These are phyloP conservation scores for Coniophora puteana DNA, from an alignment of 1,284 basidiomycete genomes.

Conservation along the genomic window DNA sequence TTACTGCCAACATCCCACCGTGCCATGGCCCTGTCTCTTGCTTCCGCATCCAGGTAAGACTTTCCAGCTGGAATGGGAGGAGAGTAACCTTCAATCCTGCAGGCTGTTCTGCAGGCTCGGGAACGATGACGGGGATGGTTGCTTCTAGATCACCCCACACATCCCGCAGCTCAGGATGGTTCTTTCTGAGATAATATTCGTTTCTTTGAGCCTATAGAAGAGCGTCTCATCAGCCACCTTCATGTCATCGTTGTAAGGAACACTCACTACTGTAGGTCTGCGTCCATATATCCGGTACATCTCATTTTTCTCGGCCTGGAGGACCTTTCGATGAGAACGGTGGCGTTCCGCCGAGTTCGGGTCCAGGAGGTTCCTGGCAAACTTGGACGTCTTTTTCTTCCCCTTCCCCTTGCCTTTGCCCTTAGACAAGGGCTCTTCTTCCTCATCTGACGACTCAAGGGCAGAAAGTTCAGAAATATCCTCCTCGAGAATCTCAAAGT, in stretches of 20 bases:
- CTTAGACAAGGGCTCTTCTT: conserved; percentile 22
- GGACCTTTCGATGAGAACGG: conserved; percentile 25
- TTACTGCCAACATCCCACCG: conserved; percentile 90
- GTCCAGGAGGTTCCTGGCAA: too few species aligned
- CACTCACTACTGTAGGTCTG: conserved; percentile 60
- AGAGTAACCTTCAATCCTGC: conserved; percentile 70
- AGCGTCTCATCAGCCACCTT: too few species aligned
- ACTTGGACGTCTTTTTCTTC: conserved; percentile 27
- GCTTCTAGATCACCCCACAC: conserved; percentile 88
- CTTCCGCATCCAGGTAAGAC: conserved; percentile 92
- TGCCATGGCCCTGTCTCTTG: conserved; percentile 89
- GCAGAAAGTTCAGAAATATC: conserved; percentile 19
- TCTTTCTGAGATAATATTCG: conserved; percentile 54
- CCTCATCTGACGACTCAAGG: conserved; percentile 31
- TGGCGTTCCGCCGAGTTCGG: conserved; percentile 23
- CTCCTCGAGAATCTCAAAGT: conserved; percentile 27
- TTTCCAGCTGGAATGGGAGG: conserved; percentile 87
- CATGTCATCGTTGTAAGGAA: conserved; percentile 1
- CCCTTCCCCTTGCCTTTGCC: conserved; percentile 31
- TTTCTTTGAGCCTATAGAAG: too few species aligned
- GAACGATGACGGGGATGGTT: conserved; percentile 59
- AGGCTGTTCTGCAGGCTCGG: conserved; percentile 78
- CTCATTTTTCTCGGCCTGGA: conserved; percentile 25
- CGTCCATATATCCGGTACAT: conserved; percentile 59
- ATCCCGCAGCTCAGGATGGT: conserved; percentile 76